These are phyloP conservation scores for Nicotiana benthamiana DNA, from an alignment of 257 asterid species.

Conservation along the genomic window DNA sequence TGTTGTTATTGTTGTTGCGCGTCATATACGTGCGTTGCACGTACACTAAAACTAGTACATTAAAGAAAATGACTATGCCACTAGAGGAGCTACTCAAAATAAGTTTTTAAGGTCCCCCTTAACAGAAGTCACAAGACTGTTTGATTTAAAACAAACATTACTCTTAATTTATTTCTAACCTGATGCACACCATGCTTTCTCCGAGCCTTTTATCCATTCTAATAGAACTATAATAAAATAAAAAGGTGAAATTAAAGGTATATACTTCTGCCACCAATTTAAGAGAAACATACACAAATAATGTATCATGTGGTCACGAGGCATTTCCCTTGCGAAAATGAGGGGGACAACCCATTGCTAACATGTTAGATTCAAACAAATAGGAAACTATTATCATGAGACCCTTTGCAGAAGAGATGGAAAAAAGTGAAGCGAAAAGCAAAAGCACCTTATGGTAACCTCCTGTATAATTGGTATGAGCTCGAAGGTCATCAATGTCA, in stretches of 20 bases:
- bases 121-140: not conserved
- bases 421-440: not conserved
- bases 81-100: not conserved
- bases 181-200: not conserved
- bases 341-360: not conserved
- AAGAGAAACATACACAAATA: not conserved
- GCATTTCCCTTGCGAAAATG: not conserved
- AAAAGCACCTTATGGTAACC: constrained; percentile 74
- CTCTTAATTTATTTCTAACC: not conserved
- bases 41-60: not conserved
- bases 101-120: not conserved
- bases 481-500: constrained; percentile 79
- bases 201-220: not conserved
- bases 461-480: constrained; percentile 73
- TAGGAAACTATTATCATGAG: not conserved
- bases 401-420: not conserved
- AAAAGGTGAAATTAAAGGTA: not conserved
- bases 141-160: not conserved
- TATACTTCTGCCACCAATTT: not conserved
- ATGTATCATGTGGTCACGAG: not conserved
- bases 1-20: no score
- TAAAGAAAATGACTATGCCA: not conserved
- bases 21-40: no score
- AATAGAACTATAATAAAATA: not conserved
- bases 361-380: not conserved